Conservation (phyloP, 192 early-diverging fungal genomes). For the Coemansia sp. region DNA sequence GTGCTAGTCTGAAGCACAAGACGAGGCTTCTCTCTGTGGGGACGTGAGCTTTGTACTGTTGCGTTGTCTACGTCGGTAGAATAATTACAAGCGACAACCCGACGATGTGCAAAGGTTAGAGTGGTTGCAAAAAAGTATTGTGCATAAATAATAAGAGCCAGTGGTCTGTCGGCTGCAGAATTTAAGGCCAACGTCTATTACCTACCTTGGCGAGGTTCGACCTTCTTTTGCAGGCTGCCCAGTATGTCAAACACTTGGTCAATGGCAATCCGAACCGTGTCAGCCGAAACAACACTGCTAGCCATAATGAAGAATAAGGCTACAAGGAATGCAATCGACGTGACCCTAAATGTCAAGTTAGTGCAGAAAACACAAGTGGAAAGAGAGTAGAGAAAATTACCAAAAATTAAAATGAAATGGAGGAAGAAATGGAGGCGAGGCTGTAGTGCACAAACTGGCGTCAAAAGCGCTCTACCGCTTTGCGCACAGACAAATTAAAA, state of each 20-base stretch:
- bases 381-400: not conserved
- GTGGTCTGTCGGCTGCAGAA: not conserved
- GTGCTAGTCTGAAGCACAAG: conserved; percentile 2
- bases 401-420: too few relatives aligned
- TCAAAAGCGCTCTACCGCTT: not conserved
- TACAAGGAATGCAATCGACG: too few relatives aligned
- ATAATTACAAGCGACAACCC: not conserved
- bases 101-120: too few relatives aligned
- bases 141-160: too few relatives aligned
- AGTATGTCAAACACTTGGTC: conserved; percentile 32
- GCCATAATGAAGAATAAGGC: conserved; percentile 3
- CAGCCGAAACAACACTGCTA: conserved; percentile 10
- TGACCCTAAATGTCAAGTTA: too few relatives aligned
- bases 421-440: too few relatives aligned
- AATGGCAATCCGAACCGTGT: conserved; percentile 19
- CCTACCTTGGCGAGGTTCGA: conserved; percentile 2
- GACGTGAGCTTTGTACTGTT: not conserved
- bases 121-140: too few relatives aligned
- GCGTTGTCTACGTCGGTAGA: not conserved
- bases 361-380: conserved; percentile 6
- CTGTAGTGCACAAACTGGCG: too few relatives aligned
- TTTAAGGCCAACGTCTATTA: not conserved
- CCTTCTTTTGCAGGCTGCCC: conserved; percentile 13
- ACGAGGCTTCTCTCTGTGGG: not conserved
- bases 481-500: too few relatives aligned